Evolutionary conservation across 2,329 filamentous ascomycete species (phyloP).

Genomic region (Fusarium sp.): DNA sequence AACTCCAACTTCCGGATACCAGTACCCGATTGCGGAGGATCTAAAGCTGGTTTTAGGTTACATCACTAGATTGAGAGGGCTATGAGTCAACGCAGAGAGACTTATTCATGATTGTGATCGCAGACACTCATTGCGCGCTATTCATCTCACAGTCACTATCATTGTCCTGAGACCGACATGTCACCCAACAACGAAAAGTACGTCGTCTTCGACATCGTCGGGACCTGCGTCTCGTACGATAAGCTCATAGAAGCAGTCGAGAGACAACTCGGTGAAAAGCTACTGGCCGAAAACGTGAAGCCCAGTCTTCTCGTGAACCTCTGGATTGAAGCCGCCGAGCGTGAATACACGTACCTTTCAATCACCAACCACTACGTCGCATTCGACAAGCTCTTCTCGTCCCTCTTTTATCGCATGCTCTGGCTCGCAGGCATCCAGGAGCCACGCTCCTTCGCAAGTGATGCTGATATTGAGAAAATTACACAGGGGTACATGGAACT

Average conservation of each 20-base stretch:
- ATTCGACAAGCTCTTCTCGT: constrained; percentile 57
- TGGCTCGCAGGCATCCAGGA: constrained; percentile 57
- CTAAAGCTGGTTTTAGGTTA: neutral
- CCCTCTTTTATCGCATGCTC: constrained; percentile 62
- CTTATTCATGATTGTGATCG: neutral
- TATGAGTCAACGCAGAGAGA: neutral
- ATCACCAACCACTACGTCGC: constrained; percentile 57
- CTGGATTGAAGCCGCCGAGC: constrained; percentile 61
- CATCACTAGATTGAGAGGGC: neutral
- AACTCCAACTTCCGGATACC: neutral
- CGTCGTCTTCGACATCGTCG: constrained; percentile 39
- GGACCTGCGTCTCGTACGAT: constrained; percentile 29
- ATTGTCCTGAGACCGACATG: neutral
- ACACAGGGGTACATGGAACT: constrained; percentile 40
- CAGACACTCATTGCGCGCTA: too few species aligned
- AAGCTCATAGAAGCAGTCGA: constrained; percentile 52
- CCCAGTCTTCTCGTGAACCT: constrained; percentile 58
- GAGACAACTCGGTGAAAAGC: constrained; percentile 54
- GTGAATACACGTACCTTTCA: constrained; percentile 62
- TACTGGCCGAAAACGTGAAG: constrained; percentile 54
- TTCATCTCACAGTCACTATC: neutral
- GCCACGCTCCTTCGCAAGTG: constrained; percentile 55
- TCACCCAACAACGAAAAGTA: neutral
- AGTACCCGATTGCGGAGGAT: neutral
- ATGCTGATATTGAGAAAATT: constrained; percentile 56